phyloP scores from a whole-genome alignment of 2,329 filamentous ascomycete genomes.

The Dissoconium aciculare region DNA sequence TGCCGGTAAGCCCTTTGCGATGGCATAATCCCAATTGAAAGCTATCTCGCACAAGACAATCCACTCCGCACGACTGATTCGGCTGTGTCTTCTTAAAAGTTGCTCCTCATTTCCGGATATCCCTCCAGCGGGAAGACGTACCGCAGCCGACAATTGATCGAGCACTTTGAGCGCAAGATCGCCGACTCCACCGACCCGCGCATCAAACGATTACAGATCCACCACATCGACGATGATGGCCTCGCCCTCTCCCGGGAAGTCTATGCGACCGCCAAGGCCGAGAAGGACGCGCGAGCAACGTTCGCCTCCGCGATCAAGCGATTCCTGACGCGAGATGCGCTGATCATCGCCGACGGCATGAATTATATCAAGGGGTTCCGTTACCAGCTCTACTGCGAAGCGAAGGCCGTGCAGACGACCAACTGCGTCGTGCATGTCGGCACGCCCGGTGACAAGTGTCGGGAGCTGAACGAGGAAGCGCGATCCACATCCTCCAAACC shows the following conservation, averaged over 20 bases:
- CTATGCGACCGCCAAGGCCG: conserved; percentile 62
- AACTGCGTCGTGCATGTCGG: conserved; percentile 57
- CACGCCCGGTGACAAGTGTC: conserved; percentile 40
- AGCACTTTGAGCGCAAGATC: conserved; percentile 48
- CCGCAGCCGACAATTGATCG: conserved; percentile 47
- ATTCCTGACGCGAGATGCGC: conserved; percentile 53
- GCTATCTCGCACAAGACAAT: too few species aligned
- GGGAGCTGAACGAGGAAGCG: conserved; percentile 41
- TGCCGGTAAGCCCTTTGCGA: too few species aligned
- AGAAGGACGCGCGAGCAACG: conserved; percentile 68
- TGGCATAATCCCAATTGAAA: too few species aligned
- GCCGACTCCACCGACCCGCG: conserved; percentile 28
- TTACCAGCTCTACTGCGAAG: conserved; percentile 74
- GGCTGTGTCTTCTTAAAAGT: too few species aligned
- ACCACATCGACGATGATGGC: conserved; percentile 59
- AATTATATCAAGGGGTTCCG: conserved; percentile 88
- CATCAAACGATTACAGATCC: conserved; percentile 44
- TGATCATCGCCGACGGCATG: conserved; percentile 64
- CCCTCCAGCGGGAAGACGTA: conserved; percentile 49
- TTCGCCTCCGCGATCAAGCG: conserved; percentile 68
- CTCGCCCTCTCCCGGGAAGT: conserved; percentile 55
- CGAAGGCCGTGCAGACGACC: conserved; percentile 62
- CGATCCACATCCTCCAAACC: neutral
- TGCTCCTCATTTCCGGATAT: conserved; percentile 38
- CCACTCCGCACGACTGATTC: too few species aligned